Conservation (phyloP, 257 asterid genomes). For the Solanum sejunctum region DNA sequence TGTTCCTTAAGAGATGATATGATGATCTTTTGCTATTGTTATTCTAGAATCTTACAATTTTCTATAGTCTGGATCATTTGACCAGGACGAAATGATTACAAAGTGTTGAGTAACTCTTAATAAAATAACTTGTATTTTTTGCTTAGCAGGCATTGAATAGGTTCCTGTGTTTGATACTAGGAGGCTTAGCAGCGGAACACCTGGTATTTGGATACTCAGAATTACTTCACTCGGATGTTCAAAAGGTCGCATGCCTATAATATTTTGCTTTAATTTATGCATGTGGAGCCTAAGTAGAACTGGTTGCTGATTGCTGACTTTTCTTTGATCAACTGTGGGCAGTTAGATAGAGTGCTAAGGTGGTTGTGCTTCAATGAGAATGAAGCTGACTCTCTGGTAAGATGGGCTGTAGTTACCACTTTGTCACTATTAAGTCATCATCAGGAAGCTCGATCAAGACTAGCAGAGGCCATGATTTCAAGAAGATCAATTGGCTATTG, state of each 20-base stretch:
- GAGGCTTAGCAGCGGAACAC: constrained; percentile 62
- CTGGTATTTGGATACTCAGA: constrained; percentile 53
- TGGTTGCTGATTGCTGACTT: constrained; percentile 3
- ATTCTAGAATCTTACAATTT: background rate
- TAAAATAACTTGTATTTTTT: background rate
- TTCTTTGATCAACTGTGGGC: background rate
- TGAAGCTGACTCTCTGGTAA: constrained; percentile 22
- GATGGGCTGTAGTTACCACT: constrained; percentile 31
- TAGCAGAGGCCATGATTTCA: constrained; percentile 52
- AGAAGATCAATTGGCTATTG: constrained; percentile 57
- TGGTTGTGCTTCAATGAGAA: constrained; percentile 27
- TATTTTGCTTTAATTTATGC: too few relatives aligned
- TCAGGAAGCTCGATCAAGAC: constrained; percentile 21
- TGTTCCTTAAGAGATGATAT: background rate
- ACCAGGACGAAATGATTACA: background rate
- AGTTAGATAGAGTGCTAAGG: constrained; percentile 41
- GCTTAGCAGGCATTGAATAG: constrained; percentile 24
- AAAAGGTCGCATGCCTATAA: constrained; percentile 44
- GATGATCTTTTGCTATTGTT: background rate
- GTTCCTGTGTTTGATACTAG: constrained; percentile 41
- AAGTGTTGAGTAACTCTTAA: background rate
- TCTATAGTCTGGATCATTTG: background rate
- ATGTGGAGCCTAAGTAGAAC: background rate
- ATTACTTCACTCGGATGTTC: constrained; percentile 55
- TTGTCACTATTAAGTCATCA: constrained; percentile 24